Evolutionary conservation across 805 yeast species (phyloP).

Genomic region (Kodamaea laetipori): DNA sequence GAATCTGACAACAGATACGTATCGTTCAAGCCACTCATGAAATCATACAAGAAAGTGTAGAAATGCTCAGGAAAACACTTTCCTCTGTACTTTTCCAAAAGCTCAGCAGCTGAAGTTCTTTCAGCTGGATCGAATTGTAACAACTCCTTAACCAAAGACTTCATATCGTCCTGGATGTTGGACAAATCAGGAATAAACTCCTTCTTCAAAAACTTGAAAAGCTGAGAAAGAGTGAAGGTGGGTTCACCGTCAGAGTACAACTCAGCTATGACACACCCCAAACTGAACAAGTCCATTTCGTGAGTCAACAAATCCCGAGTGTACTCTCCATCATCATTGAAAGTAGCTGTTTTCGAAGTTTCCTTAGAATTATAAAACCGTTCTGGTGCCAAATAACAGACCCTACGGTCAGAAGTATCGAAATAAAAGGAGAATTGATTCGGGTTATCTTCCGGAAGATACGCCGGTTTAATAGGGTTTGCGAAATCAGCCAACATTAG

Average conservation of each 20-base stretch:
- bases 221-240: slow-evolving; percentile 80
- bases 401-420: slow-evolving; percentile 83
- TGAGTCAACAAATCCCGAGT: slow-evolving; percentile 43
- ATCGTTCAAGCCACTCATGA: slow-evolving; percentile 8
- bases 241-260: slow-evolving; percentile 84
- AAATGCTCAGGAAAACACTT: slow-evolving; percentile 67
- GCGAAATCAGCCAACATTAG: slow-evolving; percentile 80
- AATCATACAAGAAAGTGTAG: slow-evolving; percentile 31
- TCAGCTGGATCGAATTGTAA: slow-evolving; percentile 61
- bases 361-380: slow-evolving; percentile 55
- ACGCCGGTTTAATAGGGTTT: slow-evolving; percentile 71
- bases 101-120: slow-evolving; percentile 56
- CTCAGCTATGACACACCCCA: slow-evolving; percentile 91
- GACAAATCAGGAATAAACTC: slow-evolving; percentile 67
- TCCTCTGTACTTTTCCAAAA: slow-evolving; percentile 53
- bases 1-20: slow-evolving; percentile 12
- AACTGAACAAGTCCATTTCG: slow-evolving; percentile 79
- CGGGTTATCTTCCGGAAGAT: slow-evolving; percentile 90
- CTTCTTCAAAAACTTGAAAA: slow-evolving; percentile 75
- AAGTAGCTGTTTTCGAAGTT: slow-evolving; percentile 19
- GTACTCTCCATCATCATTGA: slow-evolving; percentile 26
- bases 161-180: slow-evolving; percentile 55
- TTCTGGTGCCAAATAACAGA: slow-evolving; percentile 94
- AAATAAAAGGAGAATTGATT: slow-evolving; percentile 89
- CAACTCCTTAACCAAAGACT: slow-evolving; percentile 62